Percentiles rank a stretch among this genome's conserved stretches.
These are phyloP conservation scores for Pouteria glomerata DNA, from an alignment of 148 eudicot genomes.

Conservation along the genomic window DNA sequence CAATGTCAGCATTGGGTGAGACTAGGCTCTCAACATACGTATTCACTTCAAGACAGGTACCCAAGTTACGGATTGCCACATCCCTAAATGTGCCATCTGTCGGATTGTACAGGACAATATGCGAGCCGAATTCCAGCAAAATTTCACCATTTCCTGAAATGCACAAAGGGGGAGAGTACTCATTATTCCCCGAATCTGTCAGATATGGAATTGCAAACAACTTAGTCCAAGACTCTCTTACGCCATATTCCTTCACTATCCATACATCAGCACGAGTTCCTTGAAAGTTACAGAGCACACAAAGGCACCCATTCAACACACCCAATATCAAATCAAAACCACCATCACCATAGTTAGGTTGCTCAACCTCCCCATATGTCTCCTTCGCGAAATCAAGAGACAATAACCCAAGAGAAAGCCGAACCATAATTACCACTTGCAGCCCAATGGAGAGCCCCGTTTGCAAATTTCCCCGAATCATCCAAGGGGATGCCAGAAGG, in stretches of 20 bases:
- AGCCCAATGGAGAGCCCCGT: constrained; percentile 37
- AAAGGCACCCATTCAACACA: constrained; percentile 12
- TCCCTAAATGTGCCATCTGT: not conserved
- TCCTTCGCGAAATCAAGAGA: constrained; percentile 23
- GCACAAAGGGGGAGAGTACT: not conserved
- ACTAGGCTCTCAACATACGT: constrained; percentile 12
- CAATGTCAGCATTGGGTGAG: not conserved
- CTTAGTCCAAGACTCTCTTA: constrained; percentile 24
- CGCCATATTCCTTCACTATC: constrained; percentile 31
- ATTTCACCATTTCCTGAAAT: constrained; percentile 7
- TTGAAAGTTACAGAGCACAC: not conserved
- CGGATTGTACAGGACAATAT: not conserved
- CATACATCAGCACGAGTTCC: constrained; percentile 18
- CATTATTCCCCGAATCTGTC: not conserved
- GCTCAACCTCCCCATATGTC: constrained; percentile 10
- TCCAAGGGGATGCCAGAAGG: constrained; percentile 2
- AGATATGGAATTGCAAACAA: not conserved
- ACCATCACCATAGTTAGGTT: constrained; percentile 11
- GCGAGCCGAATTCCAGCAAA: not conserved
- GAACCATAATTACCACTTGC: not conserved
- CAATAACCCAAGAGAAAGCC: not conserved
- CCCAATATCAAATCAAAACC: constrained; percentile 5
- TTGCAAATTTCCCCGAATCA: constrained; percentile 10
- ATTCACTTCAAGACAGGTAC: not conserved
- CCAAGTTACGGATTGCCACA: not conserved